Percentiles rank a stretch among this genome's conserved stretches.
Evolutionary conservation across 768 basidiomycete genomes (phyloP).

Genomic region (Pulveroboletus sp.): DNA sequence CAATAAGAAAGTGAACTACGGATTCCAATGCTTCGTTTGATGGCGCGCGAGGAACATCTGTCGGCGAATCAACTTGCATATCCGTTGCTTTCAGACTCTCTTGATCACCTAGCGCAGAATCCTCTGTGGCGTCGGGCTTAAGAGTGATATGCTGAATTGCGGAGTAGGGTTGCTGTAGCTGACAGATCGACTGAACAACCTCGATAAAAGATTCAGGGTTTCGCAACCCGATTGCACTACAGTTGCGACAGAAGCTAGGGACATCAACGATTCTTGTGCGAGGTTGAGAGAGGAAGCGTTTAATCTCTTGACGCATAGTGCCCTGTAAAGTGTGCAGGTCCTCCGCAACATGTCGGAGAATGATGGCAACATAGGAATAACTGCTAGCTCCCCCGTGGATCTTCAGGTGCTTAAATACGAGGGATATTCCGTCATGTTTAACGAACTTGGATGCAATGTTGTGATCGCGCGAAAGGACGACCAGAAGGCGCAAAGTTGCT

Average conservation of each 20-base stretch:
- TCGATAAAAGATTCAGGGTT: slow-evolving; percentile 75
- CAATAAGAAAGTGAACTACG: slow-evolving; percentile 65
- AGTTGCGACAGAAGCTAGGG: slow-evolving; percentile 65
- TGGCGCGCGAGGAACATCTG: slow-evolving; percentile 21
- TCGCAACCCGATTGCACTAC: slow-evolving; percentile 75
- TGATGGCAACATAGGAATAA: slow-evolving; percentile 79
- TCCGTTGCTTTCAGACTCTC: slow-evolving; percentile 31
- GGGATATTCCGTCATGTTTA: slow-evolving; percentile 54
- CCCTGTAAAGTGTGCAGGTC: slow-evolving; percentile 57
- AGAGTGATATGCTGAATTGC: slow-evolving; percentile 54
- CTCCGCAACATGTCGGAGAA: slow-evolving; percentile 91
- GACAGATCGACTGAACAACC: slow-evolving; percentile 64
- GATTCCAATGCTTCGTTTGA: slow-evolving; percentile 49
- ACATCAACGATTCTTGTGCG: slow-evolving; percentile 68
- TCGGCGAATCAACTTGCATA: slow-evolving; percentile 55
- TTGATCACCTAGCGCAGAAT: slow-evolving; percentile 8
- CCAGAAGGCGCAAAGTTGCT: slow-evolving; percentile 75
- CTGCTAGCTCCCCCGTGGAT: slow-evolving; percentile 55
- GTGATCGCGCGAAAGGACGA: slow-evolving; percentile 76
- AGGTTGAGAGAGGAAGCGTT: slow-evolving; percentile 71
- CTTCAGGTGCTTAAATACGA: slow-evolving; percentile 66
- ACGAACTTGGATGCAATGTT: slow-evolving; percentile 62
- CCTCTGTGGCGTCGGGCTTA: slow-evolving; percentile 35
- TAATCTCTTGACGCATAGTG: slow-evolving; percentile 81
- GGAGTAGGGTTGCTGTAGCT: slow-evolving; percentile 63